Conservation (phyloP, 2,329 filamentous ascomycete genomes). For the Nothophaeocryptopus gaeumannii region DNA sequence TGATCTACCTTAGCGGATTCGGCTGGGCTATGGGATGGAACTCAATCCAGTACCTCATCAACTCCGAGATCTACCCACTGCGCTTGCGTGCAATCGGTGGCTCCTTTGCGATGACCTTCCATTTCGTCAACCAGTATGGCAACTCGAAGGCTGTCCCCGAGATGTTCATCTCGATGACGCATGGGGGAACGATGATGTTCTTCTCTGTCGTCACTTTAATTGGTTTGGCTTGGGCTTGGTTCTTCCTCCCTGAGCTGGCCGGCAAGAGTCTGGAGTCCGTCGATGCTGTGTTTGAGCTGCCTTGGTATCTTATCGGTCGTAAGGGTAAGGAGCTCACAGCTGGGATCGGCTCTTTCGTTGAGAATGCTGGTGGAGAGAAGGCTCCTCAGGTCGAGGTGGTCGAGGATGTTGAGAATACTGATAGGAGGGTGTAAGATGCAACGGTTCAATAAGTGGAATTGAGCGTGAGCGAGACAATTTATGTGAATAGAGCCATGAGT, state of each 20-base stretch:
- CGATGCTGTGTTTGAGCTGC: constrained; percentile 57
- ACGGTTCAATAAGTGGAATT: neutral
- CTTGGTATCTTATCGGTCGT: constrained; percentile 72
- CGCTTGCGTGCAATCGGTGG: constrained; percentile 69
- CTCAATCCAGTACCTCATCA: constrained; percentile 66
- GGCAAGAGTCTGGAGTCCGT: constrained; percentile 57
- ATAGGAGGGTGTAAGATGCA: constrained; percentile 9
- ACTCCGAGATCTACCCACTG: constrained; percentile 73
- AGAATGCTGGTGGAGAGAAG: constrained; percentile 24
- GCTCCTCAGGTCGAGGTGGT: constrained; percentile 25
- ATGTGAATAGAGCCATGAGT: no score
- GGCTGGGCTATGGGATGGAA: constrained; percentile 62
- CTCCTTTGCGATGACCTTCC: constrained; percentile 71
- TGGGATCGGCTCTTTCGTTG: constrained; percentile 25
- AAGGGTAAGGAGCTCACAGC: constrained; percentile 32
- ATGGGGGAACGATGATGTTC: constrained; percentile 72
- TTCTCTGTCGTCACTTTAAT: constrained; percentile 67
- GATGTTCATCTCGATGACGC: constrained; percentile 63
- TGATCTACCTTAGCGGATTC: constrained; percentile 57
- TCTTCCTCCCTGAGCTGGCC: constrained; percentile 53
- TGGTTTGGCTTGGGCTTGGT: constrained; percentile 62
- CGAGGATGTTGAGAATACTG: constrained; percentile 23
- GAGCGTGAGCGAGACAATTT: no score
- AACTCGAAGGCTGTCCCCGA: constrained; percentile 70
- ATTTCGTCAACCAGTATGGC: constrained; percentile 68